Percentiles rank a stretch among this genome's conserved stretches.
Conservation (phyloP, 2,329 filamentous ascomycete species). For the Aplosporella prunicola region DNA sequence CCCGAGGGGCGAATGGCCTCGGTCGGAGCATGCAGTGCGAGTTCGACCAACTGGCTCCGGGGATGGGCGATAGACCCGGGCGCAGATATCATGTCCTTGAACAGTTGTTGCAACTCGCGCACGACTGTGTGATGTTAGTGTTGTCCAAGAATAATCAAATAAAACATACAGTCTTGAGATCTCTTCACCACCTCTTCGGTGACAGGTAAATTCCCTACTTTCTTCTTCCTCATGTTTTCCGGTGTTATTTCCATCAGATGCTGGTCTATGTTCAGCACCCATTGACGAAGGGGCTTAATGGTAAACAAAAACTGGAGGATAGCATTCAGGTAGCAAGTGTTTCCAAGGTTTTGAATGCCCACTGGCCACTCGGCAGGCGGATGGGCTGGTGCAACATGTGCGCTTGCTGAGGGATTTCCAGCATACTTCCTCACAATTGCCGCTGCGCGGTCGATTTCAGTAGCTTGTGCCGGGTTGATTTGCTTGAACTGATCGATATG, state of each 20-base stretch:
- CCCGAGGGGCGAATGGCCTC: background rate
- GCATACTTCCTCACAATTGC: conserved; percentile 4
- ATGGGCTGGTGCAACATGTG: conserved; percentile 12
- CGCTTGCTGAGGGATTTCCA: conserved; percentile 7
- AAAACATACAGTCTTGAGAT: conserved; percentile 61
- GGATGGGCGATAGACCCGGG: conserved; percentile 31
- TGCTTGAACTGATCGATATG: conserved; percentile 14
- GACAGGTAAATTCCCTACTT: conserved; percentile 66
- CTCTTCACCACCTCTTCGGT: conserved; percentile 47
- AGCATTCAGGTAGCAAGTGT: conserved; percentile 97
- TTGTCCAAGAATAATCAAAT: too few relatives aligned
- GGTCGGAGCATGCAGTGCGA: conserved; percentile 1
- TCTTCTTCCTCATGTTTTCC: conserved; percentile 53
- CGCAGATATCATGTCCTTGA: conserved; percentile 59
- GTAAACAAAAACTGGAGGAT: conserved; percentile 93
- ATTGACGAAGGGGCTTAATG: conserved; percentile 66
- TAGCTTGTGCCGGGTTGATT: conserved; percentile 2
- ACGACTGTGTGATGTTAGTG: conserved; percentile 48
- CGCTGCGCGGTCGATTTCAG: conserved; percentile 7
- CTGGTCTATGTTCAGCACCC: conserved; percentile 67
- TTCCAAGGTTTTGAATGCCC: conserved; percentile 86
- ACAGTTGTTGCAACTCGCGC: conserved; percentile 61
- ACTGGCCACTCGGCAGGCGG: conserved; percentile 56
- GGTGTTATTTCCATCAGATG: conserved; percentile 60
- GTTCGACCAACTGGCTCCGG: conserved; percentile 3